Conservation (phyloP, 2,329 filamentous ascomycete genomes). For the Diaporthe australafricana region DNA sequence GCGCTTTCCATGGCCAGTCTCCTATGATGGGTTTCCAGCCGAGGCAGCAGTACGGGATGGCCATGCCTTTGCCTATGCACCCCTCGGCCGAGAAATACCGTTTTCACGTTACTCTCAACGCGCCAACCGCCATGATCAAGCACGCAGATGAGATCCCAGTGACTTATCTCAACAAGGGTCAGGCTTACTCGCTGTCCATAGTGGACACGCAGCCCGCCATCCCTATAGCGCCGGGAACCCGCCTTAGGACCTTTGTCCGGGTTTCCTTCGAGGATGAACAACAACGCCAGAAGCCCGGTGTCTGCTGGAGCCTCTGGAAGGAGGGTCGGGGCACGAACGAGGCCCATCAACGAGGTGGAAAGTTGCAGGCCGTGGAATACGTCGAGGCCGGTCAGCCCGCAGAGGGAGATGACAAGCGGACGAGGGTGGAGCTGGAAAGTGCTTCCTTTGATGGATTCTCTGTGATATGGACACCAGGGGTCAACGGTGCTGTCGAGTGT, state of each 20-base stretch:
- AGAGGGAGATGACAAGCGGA: constrained; percentile 73
- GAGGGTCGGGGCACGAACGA: constrained; percentile 96
- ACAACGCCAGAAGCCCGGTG: constrained; percentile 78
- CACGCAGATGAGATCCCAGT: constrained; percentile 90
- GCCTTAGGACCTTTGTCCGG: constrained; percentile 91
- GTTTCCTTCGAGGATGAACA: constrained; percentile 97
- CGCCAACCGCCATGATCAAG: constrained; percentile 96
- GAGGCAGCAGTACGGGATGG: constrained; percentile 57
- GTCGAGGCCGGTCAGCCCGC: constrained; percentile 75
- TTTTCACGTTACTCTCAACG: constrained; percentile 89
- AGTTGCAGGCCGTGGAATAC: constrained; percentile 93
- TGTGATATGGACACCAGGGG: constrained; percentile 85
- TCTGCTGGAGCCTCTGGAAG: constrained; percentile 89
- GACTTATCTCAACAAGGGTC: constrained; percentile 98
- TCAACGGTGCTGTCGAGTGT: constrained; percentile 78
- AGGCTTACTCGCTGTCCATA: constrained; percentile 89
- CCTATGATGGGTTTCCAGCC: constrained; percentile 70
- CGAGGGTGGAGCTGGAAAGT: constrained; percentile 76
- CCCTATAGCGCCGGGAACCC: constrained; percentile 69
- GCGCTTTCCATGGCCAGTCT: constrained; percentile 71
- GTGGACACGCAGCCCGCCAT: constrained; percentile 78
- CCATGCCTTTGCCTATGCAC: constrained; percentile 60
- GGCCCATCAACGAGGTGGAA: constrained; percentile 91
- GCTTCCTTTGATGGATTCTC: constrained; percentile 95
- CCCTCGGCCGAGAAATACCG: constrained; percentile 79